Evolutionary conservation across 257 asterid species (phyloP).

Genomic region (Parsonsia alboflavescens): DNA sequence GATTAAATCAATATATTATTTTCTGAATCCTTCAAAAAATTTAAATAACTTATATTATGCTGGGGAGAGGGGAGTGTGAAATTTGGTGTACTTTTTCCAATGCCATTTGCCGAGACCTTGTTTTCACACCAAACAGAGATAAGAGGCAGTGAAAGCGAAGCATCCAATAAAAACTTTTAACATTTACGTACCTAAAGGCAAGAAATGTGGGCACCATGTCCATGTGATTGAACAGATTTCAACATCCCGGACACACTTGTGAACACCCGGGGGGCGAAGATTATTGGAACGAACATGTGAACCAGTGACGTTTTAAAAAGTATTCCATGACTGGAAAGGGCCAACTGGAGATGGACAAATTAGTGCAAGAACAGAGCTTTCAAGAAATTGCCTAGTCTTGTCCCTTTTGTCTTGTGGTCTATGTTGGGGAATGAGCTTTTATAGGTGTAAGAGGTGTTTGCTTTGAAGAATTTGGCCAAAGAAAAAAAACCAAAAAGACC

Average conservation of each 20-base stretch:
- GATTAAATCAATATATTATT: too few species aligned
- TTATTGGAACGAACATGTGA: conserved; percentile 4
- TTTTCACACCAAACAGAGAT: not conserved
- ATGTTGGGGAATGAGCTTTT: too few species aligned
- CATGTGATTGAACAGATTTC: not conserved
- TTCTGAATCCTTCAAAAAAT: too few species aligned
- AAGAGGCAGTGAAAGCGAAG: not conserved
- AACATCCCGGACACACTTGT: too few species aligned
- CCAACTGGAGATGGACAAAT: conserved; percentile 9
- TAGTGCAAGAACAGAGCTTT: not conserved
- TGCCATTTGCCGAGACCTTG: too few species aligned
- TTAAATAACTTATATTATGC: too few species aligned
- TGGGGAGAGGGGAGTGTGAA: too few species aligned
- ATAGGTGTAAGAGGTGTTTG: not conserved
- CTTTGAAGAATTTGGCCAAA: not conserved
- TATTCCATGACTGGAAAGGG: conserved; percentile 12
- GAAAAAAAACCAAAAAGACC: too few species aligned
- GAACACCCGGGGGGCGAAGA: not conserved
- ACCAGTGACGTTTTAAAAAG: conserved; percentile 4
- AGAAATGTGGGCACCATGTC: not conserved
- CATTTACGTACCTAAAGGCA: not conserved
- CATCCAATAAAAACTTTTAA: not conserved
- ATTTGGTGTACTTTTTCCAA: too few species aligned
- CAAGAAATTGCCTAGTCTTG: not conserved
- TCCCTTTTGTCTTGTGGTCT: too few species aligned